Evolutionary conservation across 345 rosid genomes (phyloP), one percentile per base, ranked within the genome.

Genomic region (Tarenaya hassleriana): DNA sequence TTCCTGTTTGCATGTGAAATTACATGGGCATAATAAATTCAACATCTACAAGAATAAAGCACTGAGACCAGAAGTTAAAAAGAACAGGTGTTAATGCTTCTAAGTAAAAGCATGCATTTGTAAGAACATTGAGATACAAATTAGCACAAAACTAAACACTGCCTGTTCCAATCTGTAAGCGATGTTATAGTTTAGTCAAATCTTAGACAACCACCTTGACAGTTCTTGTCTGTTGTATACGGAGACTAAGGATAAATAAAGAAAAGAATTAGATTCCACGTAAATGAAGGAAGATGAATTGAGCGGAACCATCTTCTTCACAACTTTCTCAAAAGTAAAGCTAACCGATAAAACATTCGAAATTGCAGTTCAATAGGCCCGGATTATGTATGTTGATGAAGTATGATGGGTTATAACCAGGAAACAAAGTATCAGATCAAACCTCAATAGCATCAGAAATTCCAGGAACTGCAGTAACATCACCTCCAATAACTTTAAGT

Each of bases 401-500:
- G 39, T 41, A 18, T 21, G n/a, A 31, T 20, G 33, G 33, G 21
- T 10, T 16, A 0, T n/a, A 19, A 54, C 42, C 42, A 39, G 9
- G 16, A 58, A 16, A 11, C 31, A 48, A 56, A 46, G 42, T 14
- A 62, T 37, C 57, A 21, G n/a, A 50, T 55, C 79, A 62, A 66
- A 94, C 99, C 97, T 88, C 94, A 62, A 94, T 80, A 15, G 97
- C 95, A 63, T 71, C 82, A 54, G 74, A 70, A 56, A 94, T 60
- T 50, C 99, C 99, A 47, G 99, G 99, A 55, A 94, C 73, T 44
- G 95, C 34, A 50, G 95, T 75, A 53, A 88, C 78, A 75, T 94
- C 99, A 54, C 99, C 97, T 41, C 97, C 99, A 64, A 94, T 37
- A 42, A 92, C 87, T 75, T 83, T 86, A 18, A 94, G 84, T 4